phyloP scores from a whole-genome alignment of 2,329 filamentous ascomycete species.

The Aspergillus sp. region DNA sequence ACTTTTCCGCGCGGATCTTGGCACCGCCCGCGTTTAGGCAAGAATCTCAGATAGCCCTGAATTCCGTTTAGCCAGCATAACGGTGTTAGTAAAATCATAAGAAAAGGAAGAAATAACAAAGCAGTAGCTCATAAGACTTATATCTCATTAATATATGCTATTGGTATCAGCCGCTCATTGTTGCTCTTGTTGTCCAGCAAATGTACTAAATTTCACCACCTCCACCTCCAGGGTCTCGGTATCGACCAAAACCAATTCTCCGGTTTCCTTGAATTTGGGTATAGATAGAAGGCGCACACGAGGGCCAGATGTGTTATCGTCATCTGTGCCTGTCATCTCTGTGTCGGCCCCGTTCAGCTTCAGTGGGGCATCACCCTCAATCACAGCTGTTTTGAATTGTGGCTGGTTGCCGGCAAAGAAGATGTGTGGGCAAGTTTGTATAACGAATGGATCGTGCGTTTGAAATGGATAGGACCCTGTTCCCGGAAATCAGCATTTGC shows the following conservation, averaged over 20 bases:
- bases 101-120: background rate
- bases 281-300: slow-evolving; percentile 76
- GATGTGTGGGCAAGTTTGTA: slow-evolving; percentile 82
- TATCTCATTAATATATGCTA: slow-evolving; percentile 6
- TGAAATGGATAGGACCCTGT: slow-evolving; percentile 95
- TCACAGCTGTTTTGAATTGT: slow-evolving; percentile 69
- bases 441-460: slow-evolving; percentile 85
- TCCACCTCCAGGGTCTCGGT: slow-evolving; percentile 80
- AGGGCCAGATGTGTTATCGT: slow-evolving; percentile 62
- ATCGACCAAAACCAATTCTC: slow-evolving; percentile 81
- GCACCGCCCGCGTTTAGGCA: slow-evolving; percentile 17
- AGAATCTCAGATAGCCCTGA: background rate
- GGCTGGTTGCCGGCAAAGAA: slow-evolving; percentile 89
- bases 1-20: slow-evolving; percentile 19
- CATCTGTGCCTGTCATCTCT: slow-evolving; percentile 33
- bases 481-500: slow-evolving; percentile 14
- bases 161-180: slow-evolving; percentile 27
- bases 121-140: slow-evolving; percentile 1
- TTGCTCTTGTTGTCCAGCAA: slow-evolving; percentile 39
- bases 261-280: slow-evolving; percentile 76
- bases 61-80: background rate
- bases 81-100: background rate
- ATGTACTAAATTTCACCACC: slow-evolving; percentile 60
- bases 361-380: slow-evolving; percentile 54
- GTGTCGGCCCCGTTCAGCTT: slow-evolving; percentile 37